Evolutionary conservation across 2,329 filamentous ascomycete species (phyloP), one percentile per base, ranked within the genome.

Genomic region (Cladophialophora immunda): DNA sequence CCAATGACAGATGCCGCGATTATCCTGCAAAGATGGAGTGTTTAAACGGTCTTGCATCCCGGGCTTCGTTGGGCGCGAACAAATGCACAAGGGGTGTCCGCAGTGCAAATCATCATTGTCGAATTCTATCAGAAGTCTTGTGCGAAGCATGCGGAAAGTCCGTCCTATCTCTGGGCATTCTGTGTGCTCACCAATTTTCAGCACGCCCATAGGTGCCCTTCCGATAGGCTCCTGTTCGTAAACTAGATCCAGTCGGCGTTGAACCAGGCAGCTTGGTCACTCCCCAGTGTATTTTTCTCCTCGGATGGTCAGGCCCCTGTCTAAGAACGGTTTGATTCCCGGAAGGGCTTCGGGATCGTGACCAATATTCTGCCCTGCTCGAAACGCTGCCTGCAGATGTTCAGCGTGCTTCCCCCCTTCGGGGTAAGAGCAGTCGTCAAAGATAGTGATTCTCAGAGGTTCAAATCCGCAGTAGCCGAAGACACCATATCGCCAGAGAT

Each of bases 381-480:
- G 34, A 41, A 58, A 59, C 22, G 62, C 62, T 22, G 62, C 52
- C 25, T 53, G 34, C 54, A 64, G 22, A 38, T 64, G 56, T 38
- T 41, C 19, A 15, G 41, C 30, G 13, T 58, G 54, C 17, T 64
- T 64, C n/a, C 56, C 56, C 9, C 29, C 34, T n/a, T 59, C 62
- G 13, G 62, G 1, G 29, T 38, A 59, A 4, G 54, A 56, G 34
- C 54, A 50, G 41, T 64, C 62, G 11, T 58, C 56, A 13, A 64
- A 17, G 38, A 64, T 64, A n/a, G 62, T 59, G 62, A 64, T 64
- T 53, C 62, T 34, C 45, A 64, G 62, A 36, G 62, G 62, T 38
- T 64, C 62, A 41, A 64, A 64, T 2, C 62, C 62, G 19, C 62
- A 64, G 25, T 64, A 64, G 22, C 62, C 62, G 34, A 64, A 64